Evolutionary conservation across 2,329 filamentous ascomycete species (phyloP).

Genomic region (Hypoxylon sp.): DNA sequence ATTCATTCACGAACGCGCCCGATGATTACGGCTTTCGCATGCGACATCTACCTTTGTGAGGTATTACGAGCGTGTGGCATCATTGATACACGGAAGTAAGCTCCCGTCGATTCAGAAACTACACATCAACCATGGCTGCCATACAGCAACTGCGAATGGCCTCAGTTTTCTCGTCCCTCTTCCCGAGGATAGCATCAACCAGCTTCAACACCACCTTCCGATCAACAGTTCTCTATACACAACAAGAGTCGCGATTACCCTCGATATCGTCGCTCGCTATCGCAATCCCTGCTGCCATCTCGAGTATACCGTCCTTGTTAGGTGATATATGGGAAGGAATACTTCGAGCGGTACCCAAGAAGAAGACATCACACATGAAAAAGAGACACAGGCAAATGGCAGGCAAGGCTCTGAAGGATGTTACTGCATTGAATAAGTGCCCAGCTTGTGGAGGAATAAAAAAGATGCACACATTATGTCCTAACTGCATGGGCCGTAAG

Average conservation of each 20-base stretch:
- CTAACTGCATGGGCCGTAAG: conserved; percentile 87
- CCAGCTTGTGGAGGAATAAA: conserved; percentile 90
- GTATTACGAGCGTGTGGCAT: not conserved
- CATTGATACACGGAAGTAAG: not conserved
- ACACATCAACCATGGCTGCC: conserved; percentile 61
- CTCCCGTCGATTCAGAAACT: not conserved
- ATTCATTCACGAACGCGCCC: conserved; percentile 14
- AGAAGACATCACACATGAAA: conserved; percentile 98
- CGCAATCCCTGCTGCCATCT: conserved; percentile 71
- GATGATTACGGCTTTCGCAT: not conserved
- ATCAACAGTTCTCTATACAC: conserved; percentile 61
- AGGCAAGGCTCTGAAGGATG: conserved; percentile 93
- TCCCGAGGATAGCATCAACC: conserved; percentile 67
- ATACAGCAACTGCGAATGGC: conserved; percentile 58
- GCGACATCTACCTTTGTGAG: not conserved
- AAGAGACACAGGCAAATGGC: conserved; percentile 94
- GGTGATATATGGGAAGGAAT: conserved; percentile 93
- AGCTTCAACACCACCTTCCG: conserved; percentile 60
- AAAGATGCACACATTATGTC: conserved; percentile 89
- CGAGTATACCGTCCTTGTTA: conserved; percentile 77
- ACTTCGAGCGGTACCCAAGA: conserved; percentile 94
- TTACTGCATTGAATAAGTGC: conserved; percentile 88
- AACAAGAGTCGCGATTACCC: conserved; percentile 59
- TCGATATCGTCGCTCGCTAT: conserved; percentile 69
- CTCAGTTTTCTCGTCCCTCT: conserved; percentile 63